A percentile compares a stretch with the other conserved stretches of the same genome.
Conservation (phyloP, 257 asterid species). For the Nicotiana sylvestris region DNA sequence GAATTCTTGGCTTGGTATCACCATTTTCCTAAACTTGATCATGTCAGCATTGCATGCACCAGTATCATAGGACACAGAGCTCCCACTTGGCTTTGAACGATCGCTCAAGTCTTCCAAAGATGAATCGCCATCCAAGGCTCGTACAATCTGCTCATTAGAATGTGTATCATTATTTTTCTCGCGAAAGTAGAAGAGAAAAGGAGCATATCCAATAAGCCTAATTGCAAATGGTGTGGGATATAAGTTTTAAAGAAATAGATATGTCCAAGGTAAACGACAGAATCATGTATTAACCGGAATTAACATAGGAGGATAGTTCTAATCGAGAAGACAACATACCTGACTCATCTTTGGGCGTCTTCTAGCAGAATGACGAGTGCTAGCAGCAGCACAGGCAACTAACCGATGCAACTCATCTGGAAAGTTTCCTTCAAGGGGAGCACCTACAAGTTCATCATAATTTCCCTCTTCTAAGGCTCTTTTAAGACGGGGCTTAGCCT, state of each 20-base stretch:
- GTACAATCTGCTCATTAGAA: conserved; percentile 45
- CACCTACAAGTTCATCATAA: conserved; percentile 53
- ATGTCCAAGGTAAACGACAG: background rate
- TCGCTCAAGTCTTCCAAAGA: conserved; percentile 68
- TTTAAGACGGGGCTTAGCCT: conserved; percentile 72
- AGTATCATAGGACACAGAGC: conserved; percentile 40
- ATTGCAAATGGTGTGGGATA: background rate
- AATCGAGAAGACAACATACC: conserved; percentile 25
- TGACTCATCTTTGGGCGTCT: conserved; percentile 95
- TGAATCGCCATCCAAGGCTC: conserved; percentile 71
- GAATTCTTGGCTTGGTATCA: conserved; percentile 47
- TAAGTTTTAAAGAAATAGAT: background rate
- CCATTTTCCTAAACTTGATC: conserved; percentile 75
- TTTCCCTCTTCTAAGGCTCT: conserved; percentile 67
- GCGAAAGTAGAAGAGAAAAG: background rate
- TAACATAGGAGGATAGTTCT: background rate
- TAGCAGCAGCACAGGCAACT: conserved; percentile 68
- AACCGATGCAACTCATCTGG: conserved; percentile 54
- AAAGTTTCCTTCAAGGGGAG: conserved; percentile 49
- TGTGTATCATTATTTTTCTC: background rate
- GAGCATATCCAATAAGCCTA: background rate
- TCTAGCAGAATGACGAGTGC: conserved; percentile 84
- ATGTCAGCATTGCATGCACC: conserved; percentile 81
- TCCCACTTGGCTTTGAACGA: conserved; percentile 39
- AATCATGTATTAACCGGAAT: background rate